These are phyloP conservation scores for Lepidium didymum DNA, from an alignment of 345 rosid species.

Conservation along the genomic window DNA sequence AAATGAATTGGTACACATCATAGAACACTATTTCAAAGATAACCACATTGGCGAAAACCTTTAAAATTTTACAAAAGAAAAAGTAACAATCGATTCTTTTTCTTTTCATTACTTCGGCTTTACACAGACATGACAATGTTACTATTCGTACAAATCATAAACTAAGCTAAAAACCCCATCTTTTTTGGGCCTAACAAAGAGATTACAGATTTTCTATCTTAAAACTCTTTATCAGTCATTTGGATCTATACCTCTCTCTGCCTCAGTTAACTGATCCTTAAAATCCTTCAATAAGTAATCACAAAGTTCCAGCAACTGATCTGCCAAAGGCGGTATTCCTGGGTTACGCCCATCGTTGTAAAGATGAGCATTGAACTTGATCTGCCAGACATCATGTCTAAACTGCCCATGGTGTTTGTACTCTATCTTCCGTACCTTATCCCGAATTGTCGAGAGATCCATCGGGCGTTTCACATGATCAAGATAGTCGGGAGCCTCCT, in stretches of 20 bases:
- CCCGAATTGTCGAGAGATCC: slow-evolving; percentile 84
- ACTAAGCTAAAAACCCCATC: slow-evolving; percentile 11
- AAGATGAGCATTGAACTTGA: slow-evolving; percentile 61
- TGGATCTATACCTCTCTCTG: slow-evolving; percentile 57
- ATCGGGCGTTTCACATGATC: slow-evolving; percentile 55
- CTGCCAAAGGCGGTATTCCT: slow-evolving; percentile 89
- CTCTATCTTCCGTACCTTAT: slow-evolving; percentile 80
- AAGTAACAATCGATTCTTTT: not conserved
- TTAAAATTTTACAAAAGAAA: not conserved
- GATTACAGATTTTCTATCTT: slow-evolving; percentile 4
- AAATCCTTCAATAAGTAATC: slow-evolving; percentile 60
- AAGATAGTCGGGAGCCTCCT: slow-evolving; percentile 90
- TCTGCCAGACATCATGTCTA: slow-evolving; percentile 91
- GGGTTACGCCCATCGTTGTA: slow-evolving; percentile 84
- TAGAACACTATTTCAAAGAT: not conserved
- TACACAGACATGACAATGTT: slow-evolving; percentile 17
- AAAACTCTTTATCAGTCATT: slow-evolving; percentile 12
- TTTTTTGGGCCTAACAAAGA: not conserved
- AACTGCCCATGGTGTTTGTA: slow-evolving; percentile 64
- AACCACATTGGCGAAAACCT: not conserved
- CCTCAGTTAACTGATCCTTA: slow-evolving; percentile 40
- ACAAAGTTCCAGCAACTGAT: slow-evolving; percentile 90
- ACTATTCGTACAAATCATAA: slow-evolving; percentile 14
- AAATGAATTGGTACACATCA: not conserved
- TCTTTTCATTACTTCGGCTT: slow-evolving; percentile 3